These are phyloP conservation scores for Osmanthus fragrans DNA, from an alignment of 257 asterid genomes.

Conservation along the genomic window DNA sequence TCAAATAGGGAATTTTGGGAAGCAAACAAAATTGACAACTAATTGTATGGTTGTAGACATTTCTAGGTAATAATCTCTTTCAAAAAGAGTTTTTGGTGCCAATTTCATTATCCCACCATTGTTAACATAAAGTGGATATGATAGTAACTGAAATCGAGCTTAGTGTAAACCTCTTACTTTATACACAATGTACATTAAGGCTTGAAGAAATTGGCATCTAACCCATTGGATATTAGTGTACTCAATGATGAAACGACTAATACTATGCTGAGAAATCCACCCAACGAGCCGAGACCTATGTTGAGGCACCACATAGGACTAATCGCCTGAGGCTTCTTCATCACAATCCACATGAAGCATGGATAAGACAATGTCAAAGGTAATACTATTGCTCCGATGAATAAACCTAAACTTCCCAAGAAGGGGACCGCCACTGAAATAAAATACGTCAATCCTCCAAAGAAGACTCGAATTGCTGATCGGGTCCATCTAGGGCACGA, in stretches of 20 bases:
- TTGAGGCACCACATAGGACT: conserved; percentile 56
- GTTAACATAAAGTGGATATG: neutral
- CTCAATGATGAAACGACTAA: conserved; percentile 44
- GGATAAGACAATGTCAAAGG: conserved; percentile 67
- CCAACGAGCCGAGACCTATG: conserved; percentile 46
- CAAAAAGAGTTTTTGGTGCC: neutral
- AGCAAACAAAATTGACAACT: too few relatives aligned
- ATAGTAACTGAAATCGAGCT: neutral
- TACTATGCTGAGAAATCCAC: conserved; percentile 33
- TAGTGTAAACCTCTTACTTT: neutral
- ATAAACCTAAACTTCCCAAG: conserved; percentile 45
- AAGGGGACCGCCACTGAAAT: conserved; percentile 64
- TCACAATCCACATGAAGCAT: conserved; percentile 69
- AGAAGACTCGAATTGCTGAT: conserved; percentile 36
- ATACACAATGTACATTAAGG: conserved; percentile 28
- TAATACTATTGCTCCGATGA: conserved; percentile 53
- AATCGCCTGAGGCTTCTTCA: conserved; percentile 42
- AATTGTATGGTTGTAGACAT: too few relatives aligned
- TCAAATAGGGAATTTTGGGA: too few relatives aligned
- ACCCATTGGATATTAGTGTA: conserved; percentile 45
- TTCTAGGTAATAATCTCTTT: neutral
- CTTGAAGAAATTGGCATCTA: conserved; percentile 68
- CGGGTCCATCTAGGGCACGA: conserved; percentile 62
- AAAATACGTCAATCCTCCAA: conserved; percentile 59
- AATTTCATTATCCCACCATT: neutral